Evolutionary conservation across 305 asterid genomes (phyloP), one percentile per base, ranked within the genome.

Genomic region (Fraxinus latifolia): DNA sequence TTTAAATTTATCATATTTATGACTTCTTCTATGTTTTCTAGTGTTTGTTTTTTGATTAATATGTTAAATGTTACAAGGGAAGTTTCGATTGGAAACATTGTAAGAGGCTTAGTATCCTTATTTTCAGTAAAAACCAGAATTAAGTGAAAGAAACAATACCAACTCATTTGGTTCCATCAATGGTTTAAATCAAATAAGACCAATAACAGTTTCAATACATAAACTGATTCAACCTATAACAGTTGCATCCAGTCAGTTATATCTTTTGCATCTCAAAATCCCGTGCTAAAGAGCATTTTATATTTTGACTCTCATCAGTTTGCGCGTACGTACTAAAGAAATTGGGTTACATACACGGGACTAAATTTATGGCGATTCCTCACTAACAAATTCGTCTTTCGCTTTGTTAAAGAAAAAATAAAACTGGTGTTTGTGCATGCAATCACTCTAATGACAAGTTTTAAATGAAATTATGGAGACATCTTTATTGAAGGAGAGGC

Each of bases 81-180:
- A 14, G 76, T 31, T 32, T 71, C 76, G 47, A 71, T 31, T 32
- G 76, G 25, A 71, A 71, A 71, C 25, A 21, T 71, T 29, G 75
- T 31, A 70, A 31, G 21, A 70, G 39, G 75, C 11, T 68, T 15
- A 32, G 76, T n/a, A 14, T 71, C 47, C 39, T 15, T 71, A 71
- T 15, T 71, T 71, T 71, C 76, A 15, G 76, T 32, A 15, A 71
- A 71, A 71, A 71, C 47, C 76, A 33, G 50, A 71, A 71, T 33
- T 33, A 71, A 37, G 17, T 19, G 81, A 80, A 86, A 78, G 79
- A 82, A 86, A 82, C 82, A 79, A 79, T 82, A 60, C 81, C 84
- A 65, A 58, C 70, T 79, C 29, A 71, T 85, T 85, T 87, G 88
- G 86, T 87, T 76, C 82, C 76, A 80, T 83, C 88, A 79, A 82